Evolutionary conservation across 441 rosid genomes (phyloP).

Genomic region (Iberis amara): DNA sequence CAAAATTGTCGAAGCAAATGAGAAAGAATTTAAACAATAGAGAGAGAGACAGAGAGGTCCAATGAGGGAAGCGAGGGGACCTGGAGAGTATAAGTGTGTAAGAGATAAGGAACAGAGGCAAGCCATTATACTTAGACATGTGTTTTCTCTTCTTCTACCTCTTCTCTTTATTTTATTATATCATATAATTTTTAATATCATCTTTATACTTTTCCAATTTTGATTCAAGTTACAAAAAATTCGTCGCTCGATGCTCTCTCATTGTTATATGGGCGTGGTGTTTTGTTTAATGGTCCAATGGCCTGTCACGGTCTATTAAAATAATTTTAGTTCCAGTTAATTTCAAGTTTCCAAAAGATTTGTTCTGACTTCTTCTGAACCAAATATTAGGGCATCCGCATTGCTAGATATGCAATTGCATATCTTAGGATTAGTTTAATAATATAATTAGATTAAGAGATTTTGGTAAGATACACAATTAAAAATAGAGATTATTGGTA

Average conservation of each 20-base stretch:
- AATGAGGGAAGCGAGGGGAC: slow-evolving; percentile 30
- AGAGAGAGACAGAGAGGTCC: slow-evolving; percentile 22
- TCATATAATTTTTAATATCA: background rate
- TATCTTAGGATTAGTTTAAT: no score
- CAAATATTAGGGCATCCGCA: no score
- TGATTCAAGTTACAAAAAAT: slow-evolving; percentile 32
- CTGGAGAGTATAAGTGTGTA: slow-evolving; percentile 19
- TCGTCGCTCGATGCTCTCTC: slow-evolving; percentile 25
- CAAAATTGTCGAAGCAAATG: slow-evolving; percentile 24
- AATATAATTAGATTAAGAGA: no score
- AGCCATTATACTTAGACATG: slow-evolving; percentile 37
- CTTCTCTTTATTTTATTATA: slow-evolving; percentile 11
- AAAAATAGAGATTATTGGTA: no score
- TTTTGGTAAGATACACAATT: no score
- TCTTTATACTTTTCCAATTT: slow-evolving; percentile 8
- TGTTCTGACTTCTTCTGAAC: no score
- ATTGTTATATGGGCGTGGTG: background rate
- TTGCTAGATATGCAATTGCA: no score
- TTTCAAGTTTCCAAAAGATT: slow-evolving; percentile 22
- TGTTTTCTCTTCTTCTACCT: slow-evolving; percentile 18
- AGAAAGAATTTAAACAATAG: slow-evolving; percentile 29
- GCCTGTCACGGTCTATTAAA: slow-evolving; percentile 24
- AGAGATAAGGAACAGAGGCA: slow-evolving; percentile 38
- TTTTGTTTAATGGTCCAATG: slow-evolving; percentile 21
- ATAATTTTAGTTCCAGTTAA: slow-evolving; percentile 9